A percentile compares a stretch with the other conserved stretches of the same genome.
Evolutionary conservation across 2,329 filamentous ascomycete genomes (phyloP).

Genomic region (Fusarium pseudonygamai): DNA sequence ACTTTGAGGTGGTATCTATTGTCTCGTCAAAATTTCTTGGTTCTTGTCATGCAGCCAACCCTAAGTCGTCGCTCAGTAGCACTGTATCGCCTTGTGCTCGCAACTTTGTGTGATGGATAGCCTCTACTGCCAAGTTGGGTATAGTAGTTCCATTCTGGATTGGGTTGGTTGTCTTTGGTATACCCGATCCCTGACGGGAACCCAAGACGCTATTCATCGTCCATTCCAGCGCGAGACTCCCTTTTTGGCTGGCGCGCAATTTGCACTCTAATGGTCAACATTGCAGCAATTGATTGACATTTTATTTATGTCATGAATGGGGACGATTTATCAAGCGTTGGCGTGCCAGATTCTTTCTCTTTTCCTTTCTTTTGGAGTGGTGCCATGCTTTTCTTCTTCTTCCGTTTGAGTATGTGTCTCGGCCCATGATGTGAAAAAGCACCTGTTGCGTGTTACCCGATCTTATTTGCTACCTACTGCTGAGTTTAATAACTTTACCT

Average conservation of each 20-base stretch:
- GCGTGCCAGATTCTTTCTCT: background rate
- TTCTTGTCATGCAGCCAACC: background rate
- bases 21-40: background rate
- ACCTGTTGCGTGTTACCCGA: conserved; percentile 4
- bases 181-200: conserved; percentile 6
- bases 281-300: conserved; percentile 16
- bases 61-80: background rate
- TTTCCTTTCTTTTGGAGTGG: background rate
- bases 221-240: conserved; percentile 27
- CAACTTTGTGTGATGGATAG: background rate
- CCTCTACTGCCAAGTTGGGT: background rate
- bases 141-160: background rate
- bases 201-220: conserved; percentile 9
- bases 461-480: conserved; percentile 6
- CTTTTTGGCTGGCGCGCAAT: conserved; percentile 25
- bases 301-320: conserved; percentile 1
- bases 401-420: conserved; percentile 22
- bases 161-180: conserved; percentile 6
- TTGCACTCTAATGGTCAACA: conserved; percentile 11
- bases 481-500: conserved; percentile 1
- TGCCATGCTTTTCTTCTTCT: background rate
- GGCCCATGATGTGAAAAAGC: conserved; percentile 8
- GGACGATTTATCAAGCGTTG: background rate
- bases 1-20: background rate
- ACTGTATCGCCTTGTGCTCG: conserved; percentile 2